These are phyloP conservation scores for Echinochloa phyllopogon DNA, from an alignment of 176 grass and related monocot species.

Conservation along the genomic window DNA sequence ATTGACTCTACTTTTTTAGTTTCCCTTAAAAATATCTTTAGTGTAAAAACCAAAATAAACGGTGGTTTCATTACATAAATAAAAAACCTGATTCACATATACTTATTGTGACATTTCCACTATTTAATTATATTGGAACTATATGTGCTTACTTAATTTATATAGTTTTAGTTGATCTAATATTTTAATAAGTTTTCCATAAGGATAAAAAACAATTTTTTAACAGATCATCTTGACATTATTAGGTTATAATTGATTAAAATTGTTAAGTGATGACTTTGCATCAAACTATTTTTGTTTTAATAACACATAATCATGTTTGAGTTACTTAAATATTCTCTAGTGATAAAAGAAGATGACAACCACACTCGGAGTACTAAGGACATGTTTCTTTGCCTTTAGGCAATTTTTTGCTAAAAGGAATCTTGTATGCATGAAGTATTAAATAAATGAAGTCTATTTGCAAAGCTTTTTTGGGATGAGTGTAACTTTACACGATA, in stretches of 20 bases:
- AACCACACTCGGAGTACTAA: neutral
- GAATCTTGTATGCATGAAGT: no score
- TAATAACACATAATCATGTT: neutral
- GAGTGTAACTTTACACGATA: no score
- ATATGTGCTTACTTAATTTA: neutral
- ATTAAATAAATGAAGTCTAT: no score
- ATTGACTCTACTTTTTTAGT: no score
- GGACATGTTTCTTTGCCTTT: no score
- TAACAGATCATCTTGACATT: neutral
- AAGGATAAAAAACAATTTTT: neutral
- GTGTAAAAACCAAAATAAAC: no score
- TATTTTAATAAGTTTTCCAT: neutral
- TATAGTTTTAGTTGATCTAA: neutral
- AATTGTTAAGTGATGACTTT: neutral
- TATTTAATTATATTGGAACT: neutral
- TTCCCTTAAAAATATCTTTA: no score
- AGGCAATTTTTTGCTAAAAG: no score
- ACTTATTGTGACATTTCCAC: neutral
- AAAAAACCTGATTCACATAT: neutral
- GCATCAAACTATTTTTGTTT: neutral
- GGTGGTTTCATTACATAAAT: neutral
- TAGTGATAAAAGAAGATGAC: neutral
- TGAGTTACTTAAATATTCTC: neutral
- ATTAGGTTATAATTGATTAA: neutral
- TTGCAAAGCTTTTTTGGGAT: no score